Percentiles rank a stretch among this genome's conserved stretches.
phyloP scores from a whole-genome alignment of 2,329 filamentous ascomycete species.

The Talaromyces sp. region DNA sequence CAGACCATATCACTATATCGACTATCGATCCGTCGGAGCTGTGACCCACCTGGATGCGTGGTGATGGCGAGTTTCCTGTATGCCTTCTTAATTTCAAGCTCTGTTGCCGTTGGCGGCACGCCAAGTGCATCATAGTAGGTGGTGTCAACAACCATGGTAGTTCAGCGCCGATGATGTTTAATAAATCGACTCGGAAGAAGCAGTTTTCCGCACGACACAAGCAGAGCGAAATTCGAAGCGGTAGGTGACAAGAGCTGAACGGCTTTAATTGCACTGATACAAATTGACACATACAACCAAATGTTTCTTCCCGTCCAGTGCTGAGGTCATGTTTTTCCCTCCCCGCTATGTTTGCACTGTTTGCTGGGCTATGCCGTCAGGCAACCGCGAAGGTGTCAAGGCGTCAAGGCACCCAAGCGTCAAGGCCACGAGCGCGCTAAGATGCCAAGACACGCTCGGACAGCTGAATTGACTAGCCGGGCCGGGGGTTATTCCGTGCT shows the following conservation, averaged over 20 bases:
- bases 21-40: too few species aligned
- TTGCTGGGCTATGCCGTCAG: not conserved
- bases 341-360: conserved; percentile 19
- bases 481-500: conserved; percentile 1
- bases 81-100: conserved; percentile 94
- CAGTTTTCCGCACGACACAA: too few species aligned
- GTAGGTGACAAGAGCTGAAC: not conserved
- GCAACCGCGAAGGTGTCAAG: not conserved
- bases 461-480: not conserved
- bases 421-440: not conserved
- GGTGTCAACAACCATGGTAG: conserved; percentile 79
- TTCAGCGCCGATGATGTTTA: not conserved
- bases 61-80: conserved; percentile 93
- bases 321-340: conserved; percentile 15
- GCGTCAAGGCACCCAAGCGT: conserved; percentile 3
- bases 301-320: not conserved
- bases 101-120: conserved; percentile 78
- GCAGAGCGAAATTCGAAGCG: not conserved
- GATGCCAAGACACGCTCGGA: not conserved
- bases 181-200: not conserved
- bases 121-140: conserved; percentile 83
- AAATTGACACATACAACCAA: not conserved
- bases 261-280: not conserved
- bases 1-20: not conserved
- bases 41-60: conserved; percentile 74